Evolutionary conservation across 2,329 filamentous ascomycete species (phyloP).

Genomic region (Alternaria viburni): DNA sequence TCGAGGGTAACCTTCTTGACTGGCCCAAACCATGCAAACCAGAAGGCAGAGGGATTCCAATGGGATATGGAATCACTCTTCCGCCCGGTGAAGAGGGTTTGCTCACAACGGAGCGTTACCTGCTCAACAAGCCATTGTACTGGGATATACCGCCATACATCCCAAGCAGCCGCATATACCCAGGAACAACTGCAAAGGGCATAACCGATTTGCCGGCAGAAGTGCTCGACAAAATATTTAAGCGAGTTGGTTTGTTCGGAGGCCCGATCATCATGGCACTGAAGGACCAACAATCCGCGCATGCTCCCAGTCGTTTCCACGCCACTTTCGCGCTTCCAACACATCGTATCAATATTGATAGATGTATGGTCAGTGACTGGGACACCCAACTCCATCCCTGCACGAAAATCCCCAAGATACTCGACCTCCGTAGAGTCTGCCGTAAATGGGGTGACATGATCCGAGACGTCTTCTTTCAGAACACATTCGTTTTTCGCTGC

Average conservation of each 20-base stretch:
- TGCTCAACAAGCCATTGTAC: neutral
- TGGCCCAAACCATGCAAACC: too few species aligned
- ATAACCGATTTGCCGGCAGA: neutral
- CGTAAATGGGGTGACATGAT: neutral
- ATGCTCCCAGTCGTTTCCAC: too few species aligned
- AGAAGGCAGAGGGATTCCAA: too few species aligned
- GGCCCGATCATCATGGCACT: too few species aligned
- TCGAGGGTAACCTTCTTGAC: neutral
- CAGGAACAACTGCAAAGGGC: accelerated
- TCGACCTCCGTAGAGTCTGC: neutral
- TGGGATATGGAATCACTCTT: neutral
- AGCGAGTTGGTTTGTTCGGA: too few species aligned
- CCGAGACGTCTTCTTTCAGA: neutral
- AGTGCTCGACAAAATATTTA: neutral
- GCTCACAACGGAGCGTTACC: neutral
- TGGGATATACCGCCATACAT: neutral
- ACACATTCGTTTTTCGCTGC: neutral
- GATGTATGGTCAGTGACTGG: too few species aligned
- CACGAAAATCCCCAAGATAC: too few species aligned
- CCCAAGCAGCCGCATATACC: neutral
- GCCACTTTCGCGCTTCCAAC: too few species aligned
- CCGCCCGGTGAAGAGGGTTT: neutral
- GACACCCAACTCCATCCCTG: too few species aligned
- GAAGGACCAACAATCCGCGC: too few species aligned
- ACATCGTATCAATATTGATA: too few species aligned